Evolutionary conservation across 805 yeast genomes (phyloP).

Genomic region (Saccharomycopsis capsularis): DNA sequence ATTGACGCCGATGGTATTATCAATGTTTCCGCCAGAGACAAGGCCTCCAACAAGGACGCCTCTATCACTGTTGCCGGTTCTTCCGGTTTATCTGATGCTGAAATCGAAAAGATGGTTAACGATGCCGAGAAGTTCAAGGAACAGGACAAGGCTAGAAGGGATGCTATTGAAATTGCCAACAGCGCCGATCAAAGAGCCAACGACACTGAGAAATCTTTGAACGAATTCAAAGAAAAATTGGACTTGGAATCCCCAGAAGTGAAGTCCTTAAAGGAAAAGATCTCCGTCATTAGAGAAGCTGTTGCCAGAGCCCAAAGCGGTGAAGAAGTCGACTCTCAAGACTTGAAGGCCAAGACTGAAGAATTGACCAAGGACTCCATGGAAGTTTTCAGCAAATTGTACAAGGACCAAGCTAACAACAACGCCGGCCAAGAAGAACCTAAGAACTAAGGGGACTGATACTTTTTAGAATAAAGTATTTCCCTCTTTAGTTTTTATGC

Average conservation of each 20-base stretch:
- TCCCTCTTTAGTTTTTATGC: too few species aligned
- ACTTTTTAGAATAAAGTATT: too few species aligned
- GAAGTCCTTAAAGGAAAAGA: conserved; percentile 47
- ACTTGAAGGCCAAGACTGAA: conserved; percentile 73
- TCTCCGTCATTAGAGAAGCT: conserved; percentile 63
- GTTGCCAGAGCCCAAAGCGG: conserved; percentile 65
- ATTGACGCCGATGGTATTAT: conserved; percentile 97
- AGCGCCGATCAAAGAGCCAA: conserved; percentile 74
- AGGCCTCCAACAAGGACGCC: conserved; percentile 88
- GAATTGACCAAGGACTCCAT: conserved; percentile 75
- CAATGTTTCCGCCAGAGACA: conserved; percentile 90
- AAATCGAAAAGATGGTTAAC: conserved; percentile 84
- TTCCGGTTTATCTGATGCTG: conserved; percentile 83
- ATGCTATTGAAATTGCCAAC: conserved; percentile 78
- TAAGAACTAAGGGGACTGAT: too few species aligned
- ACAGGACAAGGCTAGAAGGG: conserved; percentile 80
- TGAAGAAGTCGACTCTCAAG: conserved; percentile 56
- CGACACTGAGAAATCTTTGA: conserved; percentile 81
- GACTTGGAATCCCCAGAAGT: conserved; percentile 43
- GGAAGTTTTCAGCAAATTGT: conserved; percentile 75
- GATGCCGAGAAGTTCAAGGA: conserved; percentile 87
- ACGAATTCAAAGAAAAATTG: conserved; percentile 63
- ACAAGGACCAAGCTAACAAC: conserved; percentile 25
- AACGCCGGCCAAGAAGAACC: too few species aligned
- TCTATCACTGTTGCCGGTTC: conserved; percentile 96